A percentile compares a stretch with the other conserved stretches of the same genome.
phyloP scores from a whole-genome alignment of 2,329 filamentous ascomycete genomes.

The Fusarium sp. region DNA sequence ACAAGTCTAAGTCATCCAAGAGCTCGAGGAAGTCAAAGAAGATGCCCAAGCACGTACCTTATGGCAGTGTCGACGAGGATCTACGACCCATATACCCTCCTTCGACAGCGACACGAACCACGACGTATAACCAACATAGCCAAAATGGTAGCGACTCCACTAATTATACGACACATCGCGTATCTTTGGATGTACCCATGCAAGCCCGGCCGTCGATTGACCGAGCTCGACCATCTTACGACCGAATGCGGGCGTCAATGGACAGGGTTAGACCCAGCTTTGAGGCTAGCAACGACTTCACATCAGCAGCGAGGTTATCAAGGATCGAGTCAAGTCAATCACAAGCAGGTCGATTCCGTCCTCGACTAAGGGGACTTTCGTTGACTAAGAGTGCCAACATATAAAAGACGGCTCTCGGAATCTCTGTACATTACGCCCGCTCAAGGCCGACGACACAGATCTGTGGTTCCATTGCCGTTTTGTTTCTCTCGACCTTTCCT shows the following conservation, averaged over 20 bases:
- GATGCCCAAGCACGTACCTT: slow-evolving; percentile 68
- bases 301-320: slow-evolving; percentile 85
- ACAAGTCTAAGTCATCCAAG: slow-evolving; percentile 70
- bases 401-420: slow-evolving; percentile 45
- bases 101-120: slow-evolving; percentile 83
- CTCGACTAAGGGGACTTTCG: slow-evolving; percentile 60
- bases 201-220: slow-evolving; percentile 71
- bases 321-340: slow-evolving; percentile 83
- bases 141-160: slow-evolving; percentile 96
- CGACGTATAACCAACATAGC: slow-evolving; percentile 80
- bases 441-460: slow-evolving; percentile 33
- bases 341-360: slow-evolving; percentile 51
- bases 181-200: slow-evolving; percentile 66
- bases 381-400: slow-evolving; percentile 58
- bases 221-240: slow-evolving; percentile 84
- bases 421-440: slow-evolving; percentile 51
- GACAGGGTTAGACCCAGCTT: slow-evolving; percentile 87
- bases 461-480: slow-evolving; percentile 43
- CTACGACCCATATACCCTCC: slow-evolving; percentile 93
- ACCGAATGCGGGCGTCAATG: slow-evolving; percentile 87
- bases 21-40: slow-evolving; percentile 58
- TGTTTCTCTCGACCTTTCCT: slow-evolving; percentile 44
- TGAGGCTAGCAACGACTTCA: slow-evolving; percentile 91
- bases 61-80: slow-evolving; percentile 83
- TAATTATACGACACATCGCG: slow-evolving; percentile 80